Evolutionary conservation across 202 grass and related monocot genomes (phyloP), one percentile per base, ranked within the genome.

Genomic region (Carex arenaria): DNA sequence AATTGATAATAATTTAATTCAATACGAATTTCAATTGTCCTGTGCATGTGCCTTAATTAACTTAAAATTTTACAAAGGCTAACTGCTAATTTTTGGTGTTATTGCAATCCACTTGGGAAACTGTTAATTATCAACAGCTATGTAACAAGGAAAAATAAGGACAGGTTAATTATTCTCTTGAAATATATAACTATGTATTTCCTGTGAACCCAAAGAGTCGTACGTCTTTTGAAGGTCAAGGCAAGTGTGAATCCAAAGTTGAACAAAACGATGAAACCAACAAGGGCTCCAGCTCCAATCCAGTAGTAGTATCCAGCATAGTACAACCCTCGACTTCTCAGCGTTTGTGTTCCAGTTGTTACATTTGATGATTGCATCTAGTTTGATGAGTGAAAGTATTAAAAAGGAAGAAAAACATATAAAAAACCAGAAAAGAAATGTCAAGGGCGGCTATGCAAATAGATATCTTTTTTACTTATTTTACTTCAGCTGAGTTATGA

Each of bases 171-270:
- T 23, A 23, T 64, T 64, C 61, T 64, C 67, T 71, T 71, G 40
- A 71, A 71, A 18, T 22, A 71, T 22, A 1, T 45, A 45, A 45
- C 1, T 45, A 45, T 45, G 42, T 0, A 45, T 45, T 45, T 40
- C 38, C 38, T 10, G 42, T 45, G 42, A 45, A 45, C 42, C 1
- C 0, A 52, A 72, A 23, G 61, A 73, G 28, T 81, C 90, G 81
- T 89, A 94, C 94, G 53, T 42, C 47, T 91, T 84, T 79, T 97
- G 64, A 90, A 84, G 81, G 87, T 91, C 77, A 97, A 92, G 38
- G 84, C 73, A 7, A 90, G 38, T 15, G 89, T 60, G 85, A 88
- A 94, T 61, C 81, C 90, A 49, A 84, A 72, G 69, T 97, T 97
- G 19, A 89, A 88, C 34, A 97, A 73, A 4, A 94, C 38, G 52